A percentile compares a stretch with the other conserved stretches of the same genome.
Evolutionary conservation across 768 basidiomycete species (phyloP).

Genomic region (Ramaria sp.): DNA sequence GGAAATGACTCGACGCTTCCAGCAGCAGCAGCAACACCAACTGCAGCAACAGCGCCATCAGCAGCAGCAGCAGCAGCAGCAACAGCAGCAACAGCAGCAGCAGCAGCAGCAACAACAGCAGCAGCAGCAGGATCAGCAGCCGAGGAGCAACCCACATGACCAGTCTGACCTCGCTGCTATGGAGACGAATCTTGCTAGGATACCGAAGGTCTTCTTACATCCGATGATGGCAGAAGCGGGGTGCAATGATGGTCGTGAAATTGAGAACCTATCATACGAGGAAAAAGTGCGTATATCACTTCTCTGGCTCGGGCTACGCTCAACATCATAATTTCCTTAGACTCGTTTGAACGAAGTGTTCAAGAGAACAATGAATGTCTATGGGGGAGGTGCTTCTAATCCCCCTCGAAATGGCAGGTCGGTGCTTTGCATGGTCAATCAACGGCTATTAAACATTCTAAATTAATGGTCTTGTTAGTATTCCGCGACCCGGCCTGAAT

Average conservation of each 20-base stretch:
- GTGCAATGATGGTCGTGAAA: constrained; percentile 37
- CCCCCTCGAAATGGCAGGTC: constrained; percentile 1
- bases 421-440: neutral
- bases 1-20: constrained; percentile 7
- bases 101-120: constrained; percentile 8
- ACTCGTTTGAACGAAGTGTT: constrained; percentile 1
- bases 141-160: neutral
- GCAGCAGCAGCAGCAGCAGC: constrained; percentile 14
- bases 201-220: constrained; percentile 26
- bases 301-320: neutral
- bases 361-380: constrained; percentile 3
- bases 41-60: constrained; percentile 1
- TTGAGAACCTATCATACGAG: constrained; percentile 26
- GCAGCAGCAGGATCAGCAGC: constrained; percentile 1
- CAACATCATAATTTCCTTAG: neutral
- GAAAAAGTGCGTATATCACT: constrained; percentile 44
- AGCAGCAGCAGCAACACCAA: constrained; percentile 13
- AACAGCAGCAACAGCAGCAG: constrained; percentile 14
- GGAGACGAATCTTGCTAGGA: constrained; percentile 30
- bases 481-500: constrained; percentile 1
- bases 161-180: constrained; percentile 13
- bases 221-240: constrained; percentile 33
- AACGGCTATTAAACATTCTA: too few species aligned
- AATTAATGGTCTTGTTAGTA: neutral
- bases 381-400: neutral